phyloP scores from a whole-genome alignment of 768 basidiomycete species.

The Leccinum variicolor region DNA sequence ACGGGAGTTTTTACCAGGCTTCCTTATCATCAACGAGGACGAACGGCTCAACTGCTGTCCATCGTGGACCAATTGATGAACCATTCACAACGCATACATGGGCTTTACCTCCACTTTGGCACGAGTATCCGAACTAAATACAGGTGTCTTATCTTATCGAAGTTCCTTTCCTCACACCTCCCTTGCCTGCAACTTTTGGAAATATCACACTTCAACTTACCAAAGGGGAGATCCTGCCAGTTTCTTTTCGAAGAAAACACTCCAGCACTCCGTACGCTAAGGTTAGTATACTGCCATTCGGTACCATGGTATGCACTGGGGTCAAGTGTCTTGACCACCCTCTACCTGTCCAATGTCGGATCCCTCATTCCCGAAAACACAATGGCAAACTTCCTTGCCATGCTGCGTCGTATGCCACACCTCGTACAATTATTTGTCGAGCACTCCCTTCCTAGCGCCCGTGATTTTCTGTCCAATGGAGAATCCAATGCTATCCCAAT shows the following conservation, averaged over 20 bases:
- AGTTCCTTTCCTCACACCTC: too few relatives aligned
- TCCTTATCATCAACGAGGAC: too few relatives aligned
- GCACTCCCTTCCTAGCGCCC: background rate
- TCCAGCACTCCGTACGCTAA: background rate
- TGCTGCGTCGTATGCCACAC: background rate
- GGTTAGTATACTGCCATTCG: background rate
- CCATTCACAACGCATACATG: too few relatives aligned
- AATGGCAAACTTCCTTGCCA: background rate
- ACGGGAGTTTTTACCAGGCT: too few relatives aligned
- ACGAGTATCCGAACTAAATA: too few relatives aligned
- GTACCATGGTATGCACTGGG: background rate
- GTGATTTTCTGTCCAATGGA: background rate
- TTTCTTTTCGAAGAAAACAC: background rate
- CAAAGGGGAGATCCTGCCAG: too few relatives aligned
- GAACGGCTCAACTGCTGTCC: background rate
- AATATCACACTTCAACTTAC: background rate
- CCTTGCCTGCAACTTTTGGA: background rate
- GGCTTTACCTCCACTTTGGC: too few relatives aligned
- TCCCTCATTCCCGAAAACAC: background rate
- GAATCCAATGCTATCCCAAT: background rate
- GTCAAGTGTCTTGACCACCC: background rate
- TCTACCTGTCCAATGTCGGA: background rate
- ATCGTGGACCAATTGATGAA: background rate
- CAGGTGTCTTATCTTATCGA: too few relatives aligned
- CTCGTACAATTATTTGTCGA: background rate